Evolutionary conservation across 192 early-diverging fungal genomes (phyloP), one percentile per base, ranked within the genome.

Genomic region (Linnemannia exigua): DNA sequence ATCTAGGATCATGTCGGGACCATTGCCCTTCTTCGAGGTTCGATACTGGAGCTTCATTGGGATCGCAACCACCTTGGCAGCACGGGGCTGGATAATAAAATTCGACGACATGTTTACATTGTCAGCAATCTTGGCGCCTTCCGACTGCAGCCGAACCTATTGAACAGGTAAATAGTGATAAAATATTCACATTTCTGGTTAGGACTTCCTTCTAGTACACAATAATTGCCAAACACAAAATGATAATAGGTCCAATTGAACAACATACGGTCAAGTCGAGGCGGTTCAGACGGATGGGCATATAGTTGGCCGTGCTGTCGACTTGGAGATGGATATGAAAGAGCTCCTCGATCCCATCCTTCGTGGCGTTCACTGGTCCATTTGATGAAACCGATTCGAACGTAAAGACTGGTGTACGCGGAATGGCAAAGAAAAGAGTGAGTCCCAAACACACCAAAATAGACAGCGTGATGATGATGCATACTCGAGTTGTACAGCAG

Each of bases 261-360:
- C 35, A 28, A 77, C 71, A 67, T 79, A 85, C 83, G 22, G n/a
- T 51, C 14, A 86, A 50, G 28, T 80, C 74, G 35, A 80, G 22
- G 6, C 19, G 6, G 38, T 73, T 66, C 2, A 86, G 8, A 9
- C 75, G 78, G 58, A 86, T 75, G 7, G 84, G 74, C 33, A 86
- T 14, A 47, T 86, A 86, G 54, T 80, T 86, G n/a, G 38, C 66
- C 20, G 8, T 71, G 46, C 84, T 86, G 46, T 86, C 84, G 20
- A 86, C 35, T 46, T 74, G 14, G 28, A 86, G 22, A 51, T 77
- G 84, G 22, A 86, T 76, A 7, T 47, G 1, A 61, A 86, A 86
- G 8, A 69, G 44, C 36, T 80, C 78, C 25, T 37, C 73, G 47
- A 86, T 86, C 38, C 75, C 74, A 66, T 79, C 48, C 38, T n/a